A percentile compares a stretch with the other conserved stretches of the same genome.
These are phyloP conservation scores for Panus rudis DNA, from an alignment of 768 basidiomycete genomes.

Conservation along the genomic window DNA sequence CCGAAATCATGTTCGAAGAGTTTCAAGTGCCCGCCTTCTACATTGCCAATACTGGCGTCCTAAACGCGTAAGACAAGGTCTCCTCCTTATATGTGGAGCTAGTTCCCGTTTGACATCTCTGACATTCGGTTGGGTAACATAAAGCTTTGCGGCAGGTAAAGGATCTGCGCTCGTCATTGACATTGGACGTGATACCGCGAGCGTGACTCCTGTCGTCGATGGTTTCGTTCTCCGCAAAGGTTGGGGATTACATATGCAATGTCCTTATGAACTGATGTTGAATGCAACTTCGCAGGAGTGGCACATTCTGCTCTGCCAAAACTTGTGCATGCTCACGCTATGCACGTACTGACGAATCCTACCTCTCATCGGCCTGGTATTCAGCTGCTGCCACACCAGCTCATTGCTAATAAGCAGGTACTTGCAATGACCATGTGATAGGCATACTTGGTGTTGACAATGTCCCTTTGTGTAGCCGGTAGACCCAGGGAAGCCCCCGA, in stretches of 20 bases:
- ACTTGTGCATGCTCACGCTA: slow-evolving; percentile 76
- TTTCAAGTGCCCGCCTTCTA: slow-evolving; percentile 94
- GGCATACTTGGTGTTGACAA: not conserved
- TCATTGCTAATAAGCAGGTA: slow-evolving; percentile 78
- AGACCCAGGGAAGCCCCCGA: slow-evolving; percentile 57
- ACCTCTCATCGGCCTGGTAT: slow-evolving; percentile 48
- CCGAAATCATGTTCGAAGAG: slow-evolving; percentile 97
- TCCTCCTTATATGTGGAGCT: not conserved
- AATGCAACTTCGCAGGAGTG: slow-evolving; percentile 50
- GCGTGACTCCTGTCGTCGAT: slow-evolving; percentile 93
- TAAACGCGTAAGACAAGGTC: slow-evolving; percentile 68
- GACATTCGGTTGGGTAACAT: not conserved
- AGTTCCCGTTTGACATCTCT: not conserved
- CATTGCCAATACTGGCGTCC: slow-evolving; percentile 88
- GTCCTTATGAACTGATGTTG: not conserved
- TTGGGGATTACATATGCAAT: slow-evolving; percentile 18
- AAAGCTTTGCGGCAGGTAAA: slow-evolving; percentile 91
- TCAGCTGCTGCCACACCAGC: slow-evolving; percentile 77
- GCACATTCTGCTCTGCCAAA: slow-evolving; percentile 66
- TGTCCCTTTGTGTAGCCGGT: slow-evolving; percentile 48
- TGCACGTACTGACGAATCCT: slow-evolving; percentile 51
- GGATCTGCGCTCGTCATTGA: slow-evolving; percentile 97
- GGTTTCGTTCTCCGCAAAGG: slow-evolving; percentile 97
- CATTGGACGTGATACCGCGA: slow-evolving; percentile 82
- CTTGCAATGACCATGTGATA: not conserved